Percentiles rank a stretch among this genome's conserved stretches.
Evolutionary conservation across 1,284 basidiomycete species (phyloP).

Genomic region (Ceratobasidium sp.): DNA sequence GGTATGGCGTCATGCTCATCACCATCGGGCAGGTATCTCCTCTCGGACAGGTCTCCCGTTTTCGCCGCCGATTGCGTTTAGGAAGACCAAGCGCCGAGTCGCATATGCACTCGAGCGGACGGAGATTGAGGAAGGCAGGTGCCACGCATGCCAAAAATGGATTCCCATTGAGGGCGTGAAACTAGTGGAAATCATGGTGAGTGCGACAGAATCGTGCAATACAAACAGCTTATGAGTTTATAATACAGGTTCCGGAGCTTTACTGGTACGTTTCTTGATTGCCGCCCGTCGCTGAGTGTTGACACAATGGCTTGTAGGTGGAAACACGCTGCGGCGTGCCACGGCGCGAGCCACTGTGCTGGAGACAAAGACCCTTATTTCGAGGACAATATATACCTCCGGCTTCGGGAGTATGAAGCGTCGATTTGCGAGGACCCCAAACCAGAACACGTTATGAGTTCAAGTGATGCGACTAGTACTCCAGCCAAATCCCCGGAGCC

Average conservation of each 20-base stretch:
- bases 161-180: constrained; percentile 77
- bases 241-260: too few species aligned
- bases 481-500: not conserved
- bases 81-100: constrained; percentile 62
- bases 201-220: too few species aligned
- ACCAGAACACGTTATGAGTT: too few species aligned
- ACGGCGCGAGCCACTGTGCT: constrained; percentile 66
- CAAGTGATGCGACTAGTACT: too few species aligned
- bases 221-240: constrained; percentile 28
- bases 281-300: not conserved
- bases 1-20: constrained; percentile 9
- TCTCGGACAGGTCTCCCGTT: constrained; percentile 74
- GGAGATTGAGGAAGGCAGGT: constrained; percentile 74
- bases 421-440: too few species aligned
- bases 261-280: constrained; percentile 68
- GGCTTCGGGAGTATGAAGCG: constrained; percentile 15
- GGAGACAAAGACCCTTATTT: constrained; percentile 69
- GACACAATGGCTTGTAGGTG: constrained; percentile 65
- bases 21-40: constrained; percentile 66
- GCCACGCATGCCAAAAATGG: constrained; percentile 81
- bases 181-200: constrained; percentile 76
- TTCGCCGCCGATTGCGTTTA: constrained; percentile 77
- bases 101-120: constrained; percentile 69
- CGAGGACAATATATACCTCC: constrained; percentile 56
- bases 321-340: constrained; percentile 82